Evolutionary conservation across 1,139 yeast species (phyloP).

Genomic region (Lodderomyces pseudojiufengensis): DNA sequence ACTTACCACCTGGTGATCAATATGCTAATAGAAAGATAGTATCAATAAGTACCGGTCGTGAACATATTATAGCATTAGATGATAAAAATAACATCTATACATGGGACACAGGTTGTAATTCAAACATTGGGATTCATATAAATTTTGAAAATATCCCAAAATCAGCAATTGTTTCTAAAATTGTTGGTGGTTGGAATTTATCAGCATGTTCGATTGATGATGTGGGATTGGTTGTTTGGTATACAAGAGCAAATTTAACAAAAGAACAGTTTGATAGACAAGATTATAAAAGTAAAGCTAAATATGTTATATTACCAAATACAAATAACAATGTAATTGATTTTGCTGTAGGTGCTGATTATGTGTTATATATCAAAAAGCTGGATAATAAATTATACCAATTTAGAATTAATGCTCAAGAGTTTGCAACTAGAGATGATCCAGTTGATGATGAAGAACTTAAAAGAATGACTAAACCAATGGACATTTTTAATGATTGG

Average conservation of each 20-base stretch:
- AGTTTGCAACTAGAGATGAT: slow-evolving; percentile 8
- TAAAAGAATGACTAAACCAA: slow-evolving; percentile 9
- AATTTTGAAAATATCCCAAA: slow-evolving; percentile 28
- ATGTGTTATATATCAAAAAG: slow-evolving; percentile 46
- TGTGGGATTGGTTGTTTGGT: slow-evolving; percentile 64
- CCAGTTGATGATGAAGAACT: slow-evolving; percentile 8
- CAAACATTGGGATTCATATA: slow-evolving; percentile 46
- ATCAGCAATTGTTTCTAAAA: slow-evolving; percentile 22
- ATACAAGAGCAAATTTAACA: slow-evolving; percentile 34
- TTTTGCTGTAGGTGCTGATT: slow-evolving; percentile 52
- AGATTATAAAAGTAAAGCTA: slow-evolving; percentile 25
- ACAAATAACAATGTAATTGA: slow-evolving; percentile 47
- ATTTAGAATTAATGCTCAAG: slow-evolving; percentile 30
- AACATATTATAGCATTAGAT: slow-evolving; percentile 64
- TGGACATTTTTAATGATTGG: slow-evolving; percentile 31
- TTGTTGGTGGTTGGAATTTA: slow-evolving; percentile 69
- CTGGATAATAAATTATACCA: slow-evolving; percentile 42
- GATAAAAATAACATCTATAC: slow-evolving; percentile 49
- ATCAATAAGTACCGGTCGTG: slow-evolving; percentile 61
- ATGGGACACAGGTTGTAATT: slow-evolving; percentile 56
- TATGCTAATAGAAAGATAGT: slow-evolving; percentile 27
- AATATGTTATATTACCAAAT: slow-evolving; percentile 38
- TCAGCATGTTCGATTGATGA: slow-evolving; percentile 49
- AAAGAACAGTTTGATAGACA: slow-evolving; percentile 19
- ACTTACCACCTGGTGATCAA: slow-evolving; percentile 19